Conservation (phyloP, 1,139 yeast species). For the Taphrina pruni region DNA sequence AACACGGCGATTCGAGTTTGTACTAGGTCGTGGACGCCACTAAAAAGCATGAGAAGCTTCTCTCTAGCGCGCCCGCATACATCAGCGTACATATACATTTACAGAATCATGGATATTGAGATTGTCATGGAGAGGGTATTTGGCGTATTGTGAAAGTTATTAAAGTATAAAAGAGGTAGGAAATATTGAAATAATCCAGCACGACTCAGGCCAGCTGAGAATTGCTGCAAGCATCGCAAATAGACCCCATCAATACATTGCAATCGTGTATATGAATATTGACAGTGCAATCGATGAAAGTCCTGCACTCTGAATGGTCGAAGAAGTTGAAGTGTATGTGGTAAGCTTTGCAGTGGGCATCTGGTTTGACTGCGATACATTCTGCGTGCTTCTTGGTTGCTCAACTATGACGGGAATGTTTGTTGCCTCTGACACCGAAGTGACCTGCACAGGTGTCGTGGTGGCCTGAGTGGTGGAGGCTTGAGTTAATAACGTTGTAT, state of each 20-base stretch:
- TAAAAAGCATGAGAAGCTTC: no score
- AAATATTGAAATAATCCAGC: no score
- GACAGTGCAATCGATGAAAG: neutral
- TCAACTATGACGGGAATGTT: neutral
- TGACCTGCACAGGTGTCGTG: neutral
- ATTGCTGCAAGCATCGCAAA: neutral
- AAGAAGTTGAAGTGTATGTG: neutral
- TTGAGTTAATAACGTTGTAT: neutral
- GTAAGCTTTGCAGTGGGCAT: neutral
- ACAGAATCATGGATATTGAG: no score
- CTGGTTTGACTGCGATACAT: neutral
- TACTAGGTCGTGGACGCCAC: no score
- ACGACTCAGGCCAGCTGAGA: constrained; percentile 3
- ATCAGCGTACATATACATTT: no score
- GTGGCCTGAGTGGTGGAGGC: neutral
- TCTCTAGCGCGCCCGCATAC: no score
- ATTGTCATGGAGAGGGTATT: no score
- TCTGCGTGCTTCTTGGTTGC: neutral
- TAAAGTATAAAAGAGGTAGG: no score
- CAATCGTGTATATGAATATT: neutral
- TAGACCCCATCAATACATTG: neutral
- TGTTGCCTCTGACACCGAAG: neutral
- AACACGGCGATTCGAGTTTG: no score
- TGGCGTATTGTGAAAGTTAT: no score
- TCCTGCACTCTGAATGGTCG: neutral